These are phyloP conservation scores for Glycine latifolia DNA, from an alignment of 306 rosid species.

Conservation along the genomic window DNA sequence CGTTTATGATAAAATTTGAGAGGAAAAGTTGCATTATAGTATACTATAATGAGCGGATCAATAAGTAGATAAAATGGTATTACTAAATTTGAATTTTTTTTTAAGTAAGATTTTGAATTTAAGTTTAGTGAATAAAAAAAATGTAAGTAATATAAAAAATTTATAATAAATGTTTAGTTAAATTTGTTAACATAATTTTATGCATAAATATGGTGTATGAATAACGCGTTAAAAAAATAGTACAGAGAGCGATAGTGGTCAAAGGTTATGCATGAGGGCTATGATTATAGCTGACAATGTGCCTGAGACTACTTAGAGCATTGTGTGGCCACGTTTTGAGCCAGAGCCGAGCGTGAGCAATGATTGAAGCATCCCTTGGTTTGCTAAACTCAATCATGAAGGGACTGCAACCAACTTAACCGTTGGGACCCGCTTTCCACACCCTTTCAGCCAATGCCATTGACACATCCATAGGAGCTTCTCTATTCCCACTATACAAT, in stretches of 20 bases:
- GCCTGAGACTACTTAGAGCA: not conserved
- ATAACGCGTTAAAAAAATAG: too few species aligned
- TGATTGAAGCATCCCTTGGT: constrained; percentile 63
- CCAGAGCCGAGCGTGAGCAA: constrained; percentile 76
- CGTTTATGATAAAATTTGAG: not conserved
- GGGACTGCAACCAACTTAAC: not conserved
- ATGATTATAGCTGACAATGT: constrained; percentile 45
- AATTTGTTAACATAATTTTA: too few species aligned
- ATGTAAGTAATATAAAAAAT: too few species aligned
- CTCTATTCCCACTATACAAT: constrained; percentile 25
- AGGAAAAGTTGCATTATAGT: not conserved
- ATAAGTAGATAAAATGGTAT: too few species aligned
- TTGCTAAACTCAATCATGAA: constrained; percentile 57
- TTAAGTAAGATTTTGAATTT: too few species aligned
- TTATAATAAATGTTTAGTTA: too few species aligned
- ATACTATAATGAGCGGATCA: too few species aligned
- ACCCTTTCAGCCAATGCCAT: not conserved
- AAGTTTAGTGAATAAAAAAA: too few species aligned
- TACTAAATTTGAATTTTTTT: too few species aligned
- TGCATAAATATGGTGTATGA: too few species aligned
- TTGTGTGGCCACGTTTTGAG: constrained; percentile 56
- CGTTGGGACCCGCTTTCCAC: not conserved
- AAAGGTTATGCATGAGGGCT: constrained; percentile 53
- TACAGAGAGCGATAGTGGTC: constrained; percentile 41
- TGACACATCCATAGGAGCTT: not conserved